phyloP scores from a whole-genome alignment of 1,284 basidiomycete species.

The Puccinia coronata region DNA sequence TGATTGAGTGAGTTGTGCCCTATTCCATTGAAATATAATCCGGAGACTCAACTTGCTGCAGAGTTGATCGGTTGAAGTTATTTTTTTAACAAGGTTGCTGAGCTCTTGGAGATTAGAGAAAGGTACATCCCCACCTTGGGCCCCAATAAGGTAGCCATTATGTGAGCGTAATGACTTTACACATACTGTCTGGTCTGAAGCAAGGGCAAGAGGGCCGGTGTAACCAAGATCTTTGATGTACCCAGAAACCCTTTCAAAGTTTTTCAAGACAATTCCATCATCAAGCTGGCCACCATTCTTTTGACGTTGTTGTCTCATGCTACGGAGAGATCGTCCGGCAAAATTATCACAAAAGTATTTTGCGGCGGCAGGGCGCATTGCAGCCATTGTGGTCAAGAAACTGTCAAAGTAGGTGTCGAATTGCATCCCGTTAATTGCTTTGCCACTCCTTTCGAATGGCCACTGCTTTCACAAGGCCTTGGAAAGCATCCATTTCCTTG shows the following conservation, averaged over 20 bases:
- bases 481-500: too few relatives aligned
- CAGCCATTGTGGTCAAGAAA: too few relatives aligned
- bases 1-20: not conserved
- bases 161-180: constrained; percentile 5
- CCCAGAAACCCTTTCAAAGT: constrained; percentile 12
- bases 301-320: not conserved
- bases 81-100: not conserved
- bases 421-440: too few relatives aligned
- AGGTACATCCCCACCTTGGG: constrained; percentile 18
- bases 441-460: too few relatives aligned
- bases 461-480: too few relatives aligned
- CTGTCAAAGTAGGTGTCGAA: too few relatives aligned
- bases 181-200: constrained; percentile 25
- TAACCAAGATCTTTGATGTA: constrained; percentile 7
- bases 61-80: not conserved
- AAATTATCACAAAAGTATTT: not conserved
- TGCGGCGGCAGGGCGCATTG: not conserved
- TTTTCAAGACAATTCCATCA: constrained; percentile 2
- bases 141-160: constrained; percentile 10
- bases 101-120: not conserved
- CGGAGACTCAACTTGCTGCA: not conserved
- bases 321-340: not conserved
- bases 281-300: constrained; percentile 8
- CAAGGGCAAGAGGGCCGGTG: constrained; percentile 1
- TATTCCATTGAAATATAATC: not conserved